Evolutionary conservation across 305 asterid species (phyloP).

Genomic region (Solanum hybrid): DNA sequence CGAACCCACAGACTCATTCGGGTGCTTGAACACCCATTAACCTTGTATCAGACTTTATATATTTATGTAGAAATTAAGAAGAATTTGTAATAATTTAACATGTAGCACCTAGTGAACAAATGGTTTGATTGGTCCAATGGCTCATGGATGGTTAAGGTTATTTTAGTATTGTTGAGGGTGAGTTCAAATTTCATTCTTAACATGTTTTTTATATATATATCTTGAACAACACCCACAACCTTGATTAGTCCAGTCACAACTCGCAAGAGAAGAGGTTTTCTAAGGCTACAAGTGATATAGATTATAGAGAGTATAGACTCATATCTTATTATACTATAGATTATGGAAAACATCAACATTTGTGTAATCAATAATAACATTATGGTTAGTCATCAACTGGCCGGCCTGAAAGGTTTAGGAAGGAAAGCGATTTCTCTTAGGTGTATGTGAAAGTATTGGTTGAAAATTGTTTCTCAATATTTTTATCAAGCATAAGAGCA

Average conservation of each 20-base stretch:
- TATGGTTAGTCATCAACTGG: not conserved
- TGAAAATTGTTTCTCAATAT: not conserved
- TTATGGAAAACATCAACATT: not conserved
- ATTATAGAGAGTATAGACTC: not conserved
- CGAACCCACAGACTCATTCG: not conserved
- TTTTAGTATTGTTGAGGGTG: not conserved
- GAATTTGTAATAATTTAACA: no score
- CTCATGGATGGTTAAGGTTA: not conserved
- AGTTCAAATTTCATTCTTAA: not conserved
- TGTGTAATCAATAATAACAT: not conserved
- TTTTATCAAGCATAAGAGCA: not conserved
- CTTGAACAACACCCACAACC: not conserved
- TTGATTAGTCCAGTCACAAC: not conserved
- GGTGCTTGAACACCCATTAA: not conserved
- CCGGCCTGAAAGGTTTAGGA: not conserved
- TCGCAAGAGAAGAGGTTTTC: not conserved
- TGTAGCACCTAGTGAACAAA: not conserved
- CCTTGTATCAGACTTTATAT: not conserved
- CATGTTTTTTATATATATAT: not conserved
- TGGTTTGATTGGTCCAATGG: not conserved
- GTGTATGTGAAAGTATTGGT: not conserved
- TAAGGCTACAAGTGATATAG: not conserved
- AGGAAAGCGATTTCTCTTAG: not conserved
- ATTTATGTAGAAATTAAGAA: not conserved
- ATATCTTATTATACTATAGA: not conserved